These are phyloP conservation scores for Zopfia rhizophila DNA, from an alignment of 2,329 filamentous ascomycete genomes.

Conservation along the genomic window DNA sequence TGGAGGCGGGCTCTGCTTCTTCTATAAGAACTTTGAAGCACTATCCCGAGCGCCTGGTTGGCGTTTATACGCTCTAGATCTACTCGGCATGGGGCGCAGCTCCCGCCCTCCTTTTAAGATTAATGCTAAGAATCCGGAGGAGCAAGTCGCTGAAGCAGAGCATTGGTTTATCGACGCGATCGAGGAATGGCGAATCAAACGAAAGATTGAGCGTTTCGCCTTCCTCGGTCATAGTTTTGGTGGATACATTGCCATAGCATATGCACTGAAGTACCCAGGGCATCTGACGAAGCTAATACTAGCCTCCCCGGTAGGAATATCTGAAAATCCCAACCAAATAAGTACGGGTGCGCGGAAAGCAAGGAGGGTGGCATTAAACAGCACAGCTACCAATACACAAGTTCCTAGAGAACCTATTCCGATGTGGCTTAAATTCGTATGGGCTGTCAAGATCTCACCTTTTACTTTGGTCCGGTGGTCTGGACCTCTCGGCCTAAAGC, in stretches of 20 bases:
- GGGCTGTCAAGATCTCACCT: constrained; percentile 92
- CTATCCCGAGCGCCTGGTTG: constrained; percentile 82
- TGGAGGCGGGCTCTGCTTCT: constrained; percentile 94
- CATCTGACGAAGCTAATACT: constrained; percentile 95
- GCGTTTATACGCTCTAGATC: constrained; percentile 90
- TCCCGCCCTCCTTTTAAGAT: constrained; percentile 86
- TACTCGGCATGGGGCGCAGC: constrained; percentile 94
- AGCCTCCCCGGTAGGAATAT: constrained; percentile 92
- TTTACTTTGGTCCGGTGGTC: constrained; percentile 90
- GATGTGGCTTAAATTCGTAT: constrained; percentile 90
- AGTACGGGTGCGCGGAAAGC: constrained; percentile 78
- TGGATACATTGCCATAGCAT: constrained; percentile 93
- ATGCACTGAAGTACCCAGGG: constrained; percentile 95
- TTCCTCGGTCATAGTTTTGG: constrained; percentile 92
- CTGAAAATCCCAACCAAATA: constrained; percentile 91
- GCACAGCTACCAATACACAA: constrained; percentile 72
- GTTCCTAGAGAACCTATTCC: constrained; percentile 69
- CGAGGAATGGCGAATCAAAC: constrained; percentile 92
- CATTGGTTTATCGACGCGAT: constrained; percentile 95
- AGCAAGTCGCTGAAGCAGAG: constrained; percentile 88
- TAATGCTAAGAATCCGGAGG: constrained; percentile 80
- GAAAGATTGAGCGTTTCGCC: constrained; percentile 92
- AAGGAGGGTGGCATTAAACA: constrained; percentile 76
- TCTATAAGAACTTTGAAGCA: constrained; percentile 97
- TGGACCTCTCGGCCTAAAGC: constrained; percentile 87